These are phyloP conservation scores for Polytrichum commune DNA, from an alignment of 225 moss, liverwort and hornwort species.

Conservation along the genomic window DNA sequence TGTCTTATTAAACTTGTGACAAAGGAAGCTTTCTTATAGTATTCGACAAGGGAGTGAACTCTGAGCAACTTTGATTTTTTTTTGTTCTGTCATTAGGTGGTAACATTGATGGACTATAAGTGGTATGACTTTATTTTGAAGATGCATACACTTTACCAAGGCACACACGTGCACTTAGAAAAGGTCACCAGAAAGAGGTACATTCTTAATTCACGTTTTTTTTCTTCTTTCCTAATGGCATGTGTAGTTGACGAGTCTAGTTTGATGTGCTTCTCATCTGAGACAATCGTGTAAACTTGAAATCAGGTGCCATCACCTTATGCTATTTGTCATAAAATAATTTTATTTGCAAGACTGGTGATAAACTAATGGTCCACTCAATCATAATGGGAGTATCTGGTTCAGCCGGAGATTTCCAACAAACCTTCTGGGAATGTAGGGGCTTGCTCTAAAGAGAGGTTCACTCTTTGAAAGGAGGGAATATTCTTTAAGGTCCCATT, in stretches of 20 bases:
- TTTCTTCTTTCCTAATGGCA: not conserved
- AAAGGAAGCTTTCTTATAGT: not conserved
- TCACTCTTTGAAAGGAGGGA: no score
- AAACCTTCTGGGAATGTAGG: no score
- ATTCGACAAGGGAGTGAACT: not conserved
- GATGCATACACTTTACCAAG: conserved; percentile 78
- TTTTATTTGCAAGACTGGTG: no score
- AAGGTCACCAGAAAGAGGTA: conserved; percentile 63
- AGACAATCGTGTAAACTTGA: no score
- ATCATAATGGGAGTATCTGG: no score
- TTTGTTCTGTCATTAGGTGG: conserved; percentile 30
- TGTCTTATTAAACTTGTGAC: not conserved
- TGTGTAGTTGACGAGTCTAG: not conserved
- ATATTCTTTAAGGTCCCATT: no score
- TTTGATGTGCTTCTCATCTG: not conserved
- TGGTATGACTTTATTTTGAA: conserved; percentile 89
- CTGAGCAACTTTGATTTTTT: not conserved
- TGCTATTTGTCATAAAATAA: no score
- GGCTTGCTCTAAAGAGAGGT: no score
- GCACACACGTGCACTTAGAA: conserved; percentile 59
- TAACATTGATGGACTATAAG: conserved; percentile 68
- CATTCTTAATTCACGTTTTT: not conserved
- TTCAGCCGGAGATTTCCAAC: no score
- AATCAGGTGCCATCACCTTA: no score
- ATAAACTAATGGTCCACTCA: no score